phyloP scores from a whole-genome alignment of 2,329 filamentous ascomycete genomes.

The Claviceps fusiformis region DNA sequence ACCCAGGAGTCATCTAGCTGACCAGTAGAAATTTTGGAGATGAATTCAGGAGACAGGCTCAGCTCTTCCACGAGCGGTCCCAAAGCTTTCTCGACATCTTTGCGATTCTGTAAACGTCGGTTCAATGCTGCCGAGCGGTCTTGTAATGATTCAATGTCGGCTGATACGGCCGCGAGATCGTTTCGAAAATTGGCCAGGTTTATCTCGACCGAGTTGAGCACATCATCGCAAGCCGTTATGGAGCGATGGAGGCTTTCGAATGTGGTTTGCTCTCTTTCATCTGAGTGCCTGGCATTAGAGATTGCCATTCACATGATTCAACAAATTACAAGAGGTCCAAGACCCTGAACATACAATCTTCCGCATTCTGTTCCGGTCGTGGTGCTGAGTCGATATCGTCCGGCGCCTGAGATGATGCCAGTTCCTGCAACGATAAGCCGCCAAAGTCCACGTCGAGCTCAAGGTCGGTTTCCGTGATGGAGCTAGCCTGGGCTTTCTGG shows the following conservation, averaged over 20 bases:
- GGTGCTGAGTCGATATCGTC: slow-evolving; percentile 10
- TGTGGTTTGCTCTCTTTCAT: slow-evolving; percentile 67
- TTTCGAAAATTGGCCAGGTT: slow-evolving; percentile 89
- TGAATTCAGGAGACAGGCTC: slow-evolving; percentile 70
- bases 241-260: slow-evolving; percentile 86
- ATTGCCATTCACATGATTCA: background rate
- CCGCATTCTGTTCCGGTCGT: slow-evolving; percentile 46
- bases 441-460: slow-evolving; percentile 64
- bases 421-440: slow-evolving; percentile 60
- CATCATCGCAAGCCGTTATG: slow-evolving; percentile 82
- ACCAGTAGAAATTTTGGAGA: slow-evolving; percentile 76
- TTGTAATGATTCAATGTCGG: slow-evolving; percentile 90
- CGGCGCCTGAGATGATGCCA: slow-evolving; percentile 31
- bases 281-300: slow-evolving; percentile 23
- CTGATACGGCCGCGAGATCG: slow-evolving; percentile 81
- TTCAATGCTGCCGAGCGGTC: slow-evolving; percentile 73
- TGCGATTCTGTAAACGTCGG: slow-evolving; percentile 75
- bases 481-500: slow-evolving; percentile 2
- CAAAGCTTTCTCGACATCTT: slow-evolving; percentile 74
- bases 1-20: slow-evolving; percentile 84
- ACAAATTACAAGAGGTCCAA: background rate
- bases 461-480: slow-evolving; percentile 38
- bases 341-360: slow-evolving; percentile 50
- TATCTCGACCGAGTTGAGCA: slow-evolving; percentile 81
- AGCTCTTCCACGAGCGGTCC: slow-evolving; percentile 86